These are phyloP conservation scores for Speleostelium caveatum DNA, from an alignment of 78 protist genomes.

Conservation along the genomic window DNA sequence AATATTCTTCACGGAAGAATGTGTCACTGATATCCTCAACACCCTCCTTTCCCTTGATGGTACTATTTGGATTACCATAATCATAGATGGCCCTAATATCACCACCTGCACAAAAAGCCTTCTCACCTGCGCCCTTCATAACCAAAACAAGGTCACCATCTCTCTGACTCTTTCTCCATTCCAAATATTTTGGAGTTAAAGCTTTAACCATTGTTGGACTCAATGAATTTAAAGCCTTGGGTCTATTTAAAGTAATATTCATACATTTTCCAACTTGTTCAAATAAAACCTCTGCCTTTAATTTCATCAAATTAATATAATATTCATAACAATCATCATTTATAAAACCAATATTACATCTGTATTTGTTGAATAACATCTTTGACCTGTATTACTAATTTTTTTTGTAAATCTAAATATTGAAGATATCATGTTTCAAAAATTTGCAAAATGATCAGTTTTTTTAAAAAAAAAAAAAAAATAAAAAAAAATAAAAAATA, in stretches of 20 bases:
- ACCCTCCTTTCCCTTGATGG: constrained; percentile 1
- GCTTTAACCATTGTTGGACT: constrained; percentile 64
- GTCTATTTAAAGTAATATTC: constrained; percentile 82
- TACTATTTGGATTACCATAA: constrained; percentile 14
- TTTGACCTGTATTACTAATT: too few species aligned
- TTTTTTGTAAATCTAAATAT: too few species aligned
- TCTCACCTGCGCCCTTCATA: constrained; percentile 91
- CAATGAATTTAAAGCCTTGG: constrained; percentile 88
- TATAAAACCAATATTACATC: too few species aligned
- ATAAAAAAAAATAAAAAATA: too few species aligned
- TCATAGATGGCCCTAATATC: constrained; percentile 87
- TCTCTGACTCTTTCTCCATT: neutral
- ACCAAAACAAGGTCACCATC: constrained; percentile 70
- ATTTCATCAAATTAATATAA: too few species aligned
- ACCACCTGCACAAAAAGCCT: constrained; percentile 96
- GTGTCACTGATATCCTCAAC: constrained; percentile 15
- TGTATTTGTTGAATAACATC: too few species aligned
- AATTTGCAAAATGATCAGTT: too few species aligned
- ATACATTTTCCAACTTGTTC: constrained; percentile 49
- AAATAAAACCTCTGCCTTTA: constrained; percentile 13
- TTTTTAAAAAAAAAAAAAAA: too few species aligned
- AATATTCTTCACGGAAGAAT: constrained; percentile 92
- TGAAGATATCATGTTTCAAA: too few species aligned
- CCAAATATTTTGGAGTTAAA: constrained; percentile 53
- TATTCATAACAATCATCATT: too few species aligned